A percentile compares a stretch with the other conserved stretches of the same genome.
Conservation (phyloP, 805 yeast species). For the Vanderwaltozyma polyspora region DNA sequence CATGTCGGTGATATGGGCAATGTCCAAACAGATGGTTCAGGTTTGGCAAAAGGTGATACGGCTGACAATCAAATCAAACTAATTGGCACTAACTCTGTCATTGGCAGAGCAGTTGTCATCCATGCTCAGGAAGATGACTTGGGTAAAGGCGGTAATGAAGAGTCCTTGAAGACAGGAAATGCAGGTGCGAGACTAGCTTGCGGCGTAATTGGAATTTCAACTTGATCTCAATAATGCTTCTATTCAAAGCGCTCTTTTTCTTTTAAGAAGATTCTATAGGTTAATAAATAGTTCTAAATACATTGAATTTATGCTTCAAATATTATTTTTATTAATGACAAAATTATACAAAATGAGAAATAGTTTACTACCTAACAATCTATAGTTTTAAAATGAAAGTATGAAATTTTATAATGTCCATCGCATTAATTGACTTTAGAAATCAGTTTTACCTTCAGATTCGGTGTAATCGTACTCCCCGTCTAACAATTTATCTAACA, state of each 20-base stretch:
- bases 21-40: slow-evolving; percentile 72
- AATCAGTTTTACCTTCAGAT: slow-evolving; percentile 7
- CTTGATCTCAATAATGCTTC: too few relatives aligned
- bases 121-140: slow-evolving; percentile 89
- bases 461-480: slow-evolving; percentile 19
- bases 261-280: too few relatives aligned
- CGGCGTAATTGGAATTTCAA: slow-evolving; percentile 72
- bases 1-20: slow-evolving; percentile 87
- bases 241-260: too few relatives aligned
- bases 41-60: slow-evolving; percentile 83
- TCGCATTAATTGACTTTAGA: too few relatives aligned
- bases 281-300: neutral
- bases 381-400: too few relatives aligned
- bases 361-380: too few relatives aligned
- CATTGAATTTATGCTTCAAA: too few relatives aligned
- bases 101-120: slow-evolving; percentile 92
- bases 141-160: slow-evolving; percentile 88
- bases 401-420: too few relatives aligned
- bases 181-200: slow-evolving; percentile 98
- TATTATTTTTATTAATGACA: too few relatives aligned
- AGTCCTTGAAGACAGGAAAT: slow-evolving; percentile 88
- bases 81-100: slow-evolving; percentile 73
- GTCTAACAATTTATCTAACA: slow-evolving; percentile 52
- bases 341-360: neutral
- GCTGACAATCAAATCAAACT: slow-evolving; percentile 69